Percentiles rank a stretch among this genome's conserved stretches.
These are phyloP conservation scores for Syncephalastrum racemosum DNA, from an alignment of 371 early-diverging fungal genomes.

Conservation along the genomic window DNA sequence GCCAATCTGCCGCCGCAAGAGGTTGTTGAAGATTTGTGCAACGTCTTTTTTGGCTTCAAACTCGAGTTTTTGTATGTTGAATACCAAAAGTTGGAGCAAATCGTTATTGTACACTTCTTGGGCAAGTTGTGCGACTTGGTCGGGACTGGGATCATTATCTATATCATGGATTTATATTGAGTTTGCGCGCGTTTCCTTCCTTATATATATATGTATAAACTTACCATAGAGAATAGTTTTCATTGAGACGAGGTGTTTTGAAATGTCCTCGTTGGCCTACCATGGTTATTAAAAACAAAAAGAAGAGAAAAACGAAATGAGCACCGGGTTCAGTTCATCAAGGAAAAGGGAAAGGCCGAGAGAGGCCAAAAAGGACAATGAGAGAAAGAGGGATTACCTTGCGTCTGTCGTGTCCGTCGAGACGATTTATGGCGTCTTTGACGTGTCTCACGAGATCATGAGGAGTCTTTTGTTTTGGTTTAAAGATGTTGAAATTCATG, in stretches of 20 bases:
- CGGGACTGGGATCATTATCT: conserved; percentile 89
- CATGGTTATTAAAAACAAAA: conserved; percentile 1
- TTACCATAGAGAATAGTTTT: conserved; percentile 92
- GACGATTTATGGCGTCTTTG: conserved; percentile 76
- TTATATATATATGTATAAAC: conserved; percentile 33
- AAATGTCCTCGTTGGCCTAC: conserved; percentile 94
- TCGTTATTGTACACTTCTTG: conserved; percentile 94
- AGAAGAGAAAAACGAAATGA: conserved; percentile 2
- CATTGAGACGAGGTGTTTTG: conserved; percentile 88
- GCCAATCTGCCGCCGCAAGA: conserved; percentile 93
- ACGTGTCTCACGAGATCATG: conserved; percentile 84
- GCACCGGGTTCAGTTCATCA: conserved; percentile 2
- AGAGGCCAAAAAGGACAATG: not conserved
- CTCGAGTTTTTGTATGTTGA: conserved; percentile 87
- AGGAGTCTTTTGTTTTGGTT: conserved; percentile 83
- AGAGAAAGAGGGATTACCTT: conserved; percentile 41
- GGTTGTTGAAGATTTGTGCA: conserved; percentile 93
- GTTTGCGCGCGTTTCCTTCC: conserved; percentile 16
- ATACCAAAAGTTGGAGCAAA: conserved; percentile 78
- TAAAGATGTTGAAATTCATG: conserved; percentile 89
- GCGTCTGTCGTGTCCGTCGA: conserved; percentile 68
- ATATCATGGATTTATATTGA: conserved; percentile 1
- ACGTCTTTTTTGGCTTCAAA: conserved; percentile 99
- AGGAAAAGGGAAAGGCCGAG: not conserved
- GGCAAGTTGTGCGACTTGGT: conserved; percentile 89